Conservation (phyloP, 2,329 filamentous ascomycete species). For the Ophiostoma fasciatum region DNA sequence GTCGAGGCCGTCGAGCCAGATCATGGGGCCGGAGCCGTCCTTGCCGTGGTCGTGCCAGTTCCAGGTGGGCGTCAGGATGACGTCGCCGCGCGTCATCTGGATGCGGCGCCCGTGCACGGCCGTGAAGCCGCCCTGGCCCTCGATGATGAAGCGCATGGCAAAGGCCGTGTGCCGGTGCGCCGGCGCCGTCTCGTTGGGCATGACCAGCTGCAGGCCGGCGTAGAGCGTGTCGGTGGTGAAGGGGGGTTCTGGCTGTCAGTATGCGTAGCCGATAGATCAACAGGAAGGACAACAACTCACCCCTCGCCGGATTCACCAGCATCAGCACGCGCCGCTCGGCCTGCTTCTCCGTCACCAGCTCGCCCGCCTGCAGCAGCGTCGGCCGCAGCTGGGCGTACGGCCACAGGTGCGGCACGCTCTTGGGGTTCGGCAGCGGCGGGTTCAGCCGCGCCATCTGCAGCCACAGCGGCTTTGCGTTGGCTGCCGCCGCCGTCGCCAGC, state of each 20-base stretch:
- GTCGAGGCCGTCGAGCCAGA: conserved; percentile 42
- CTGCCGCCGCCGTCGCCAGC: too few species aligned
- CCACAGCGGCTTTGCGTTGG: too few species aligned
- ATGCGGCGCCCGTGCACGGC: conserved; percentile 36
- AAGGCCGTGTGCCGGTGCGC: conserved; percentile 40
- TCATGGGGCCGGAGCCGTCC: conserved; percentile 34
- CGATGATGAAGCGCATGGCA: conserved; percentile 39
- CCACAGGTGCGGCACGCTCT: conserved; percentile 21
- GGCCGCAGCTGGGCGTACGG: conserved; percentile 19
- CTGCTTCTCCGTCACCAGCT: conserved; percentile 19
- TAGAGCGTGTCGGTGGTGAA: conserved; percentile 41
- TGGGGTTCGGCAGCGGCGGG: conserved; percentile 29
- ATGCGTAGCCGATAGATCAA: background rate
- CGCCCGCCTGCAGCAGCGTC: conserved; percentile 18
- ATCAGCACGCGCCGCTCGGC: conserved; percentile 24
- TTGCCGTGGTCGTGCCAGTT: conserved; percentile 43
- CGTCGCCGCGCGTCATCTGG: conserved; percentile 33
- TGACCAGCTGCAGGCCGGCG: conserved; percentile 37
- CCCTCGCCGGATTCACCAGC: conserved; percentile 19
- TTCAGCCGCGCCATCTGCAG: conserved; percentile 27
- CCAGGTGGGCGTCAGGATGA: conserved; percentile 40
- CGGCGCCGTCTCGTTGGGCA: conserved; percentile 35
- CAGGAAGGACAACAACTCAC: too few species aligned
- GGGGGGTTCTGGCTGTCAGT: conserved; percentile 23
- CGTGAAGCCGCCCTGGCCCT: conserved; percentile 37